Conservation (phyloP, 2,329 filamentous ascomycete species). For the Nectriaceae sp. region DNA sequence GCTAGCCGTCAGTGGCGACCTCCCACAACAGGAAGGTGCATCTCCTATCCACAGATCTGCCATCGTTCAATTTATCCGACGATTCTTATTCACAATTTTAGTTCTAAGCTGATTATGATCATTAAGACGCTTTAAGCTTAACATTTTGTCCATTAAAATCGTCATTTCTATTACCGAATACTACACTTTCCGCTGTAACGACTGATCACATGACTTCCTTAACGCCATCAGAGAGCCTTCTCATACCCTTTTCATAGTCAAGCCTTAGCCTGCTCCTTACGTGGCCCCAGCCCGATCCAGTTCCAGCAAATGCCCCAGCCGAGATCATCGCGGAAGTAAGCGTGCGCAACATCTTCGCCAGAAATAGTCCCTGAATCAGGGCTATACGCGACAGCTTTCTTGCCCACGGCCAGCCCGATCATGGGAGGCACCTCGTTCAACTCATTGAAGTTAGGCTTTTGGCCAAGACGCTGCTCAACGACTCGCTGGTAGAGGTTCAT, state of each 20-base stretch:
- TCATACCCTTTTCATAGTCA: slow-evolving; percentile 1
- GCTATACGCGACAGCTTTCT: slow-evolving; percentile 66
- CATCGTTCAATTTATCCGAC: too few species aligned
- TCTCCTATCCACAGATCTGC: too few species aligned
- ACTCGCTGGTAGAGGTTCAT: slow-evolving; percentile 69
- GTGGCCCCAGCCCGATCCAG: slow-evolving; percentile 49
- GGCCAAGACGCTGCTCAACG: slow-evolving; percentile 40
- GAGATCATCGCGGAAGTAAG: slow-evolving; percentile 69
- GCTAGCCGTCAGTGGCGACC: too few species aligned
- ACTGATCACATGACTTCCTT: not conserved
- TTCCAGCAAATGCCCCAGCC: slow-evolving; percentile 63
- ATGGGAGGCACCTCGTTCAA: slow-evolving; percentile 60
- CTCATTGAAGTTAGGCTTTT: slow-evolving; percentile 47
- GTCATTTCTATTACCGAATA: too few species aligned
- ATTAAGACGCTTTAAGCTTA: too few species aligned
- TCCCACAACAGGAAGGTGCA: too few species aligned
- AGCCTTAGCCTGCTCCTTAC: slow-evolving; percentile 28
- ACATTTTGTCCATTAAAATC: too few species aligned
- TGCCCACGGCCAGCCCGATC: slow-evolving; percentile 73
- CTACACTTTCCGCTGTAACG: too few species aligned
- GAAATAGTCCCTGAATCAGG: slow-evolving; percentile 56
- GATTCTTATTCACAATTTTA: too few species aligned
- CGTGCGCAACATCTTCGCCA: slow-evolving; percentile 63
- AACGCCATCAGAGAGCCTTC: not conserved
- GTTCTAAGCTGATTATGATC: too few species aligned